Evolutionary conservation across 108 stramenopile genomes (phyloP).

Genomic region (Nannochloropsis granulata): DNA sequence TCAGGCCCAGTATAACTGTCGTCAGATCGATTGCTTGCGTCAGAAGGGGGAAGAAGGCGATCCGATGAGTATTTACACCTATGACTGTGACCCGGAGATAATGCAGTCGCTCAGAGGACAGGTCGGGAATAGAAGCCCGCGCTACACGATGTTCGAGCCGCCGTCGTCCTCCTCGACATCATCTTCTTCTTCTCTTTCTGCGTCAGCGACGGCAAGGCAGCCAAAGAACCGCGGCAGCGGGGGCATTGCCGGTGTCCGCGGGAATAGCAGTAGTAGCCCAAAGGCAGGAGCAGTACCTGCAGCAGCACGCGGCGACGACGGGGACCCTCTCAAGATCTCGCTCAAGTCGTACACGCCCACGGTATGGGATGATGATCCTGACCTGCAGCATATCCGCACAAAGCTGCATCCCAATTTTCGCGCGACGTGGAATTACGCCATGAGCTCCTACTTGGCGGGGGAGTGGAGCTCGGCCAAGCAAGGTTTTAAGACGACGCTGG

Average conservation of each 20-base stretch:
- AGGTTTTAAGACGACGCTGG: background rate
- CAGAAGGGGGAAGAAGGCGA: background rate
- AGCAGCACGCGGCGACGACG: background rate
- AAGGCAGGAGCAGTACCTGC: background rate
- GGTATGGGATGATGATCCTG: background rate
- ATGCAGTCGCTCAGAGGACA: background rate
- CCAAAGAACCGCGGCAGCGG: background rate
- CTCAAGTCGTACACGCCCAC: background rate
- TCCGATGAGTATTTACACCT: background rate
- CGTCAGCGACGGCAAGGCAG: background rate
- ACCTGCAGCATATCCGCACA: background rate
- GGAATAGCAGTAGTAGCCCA: background rate
- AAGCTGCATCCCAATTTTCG: background rate
- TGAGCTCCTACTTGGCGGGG: background rate
- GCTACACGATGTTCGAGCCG: background rate
- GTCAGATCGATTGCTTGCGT: slow-evolving; percentile 52
- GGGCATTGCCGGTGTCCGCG: background rate
- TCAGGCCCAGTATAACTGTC: slow-evolving; percentile 45
- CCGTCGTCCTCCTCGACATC: background rate
- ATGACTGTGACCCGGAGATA: background rate
- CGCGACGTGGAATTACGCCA: background rate
- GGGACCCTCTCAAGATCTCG: background rate
- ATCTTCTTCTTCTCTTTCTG: background rate
- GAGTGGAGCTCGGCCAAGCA: background rate
- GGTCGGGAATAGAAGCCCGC: background rate